Base-by-base conservation (phyloP, 208 protist genomes). In the Tritrichomonas foetus region DNA sequence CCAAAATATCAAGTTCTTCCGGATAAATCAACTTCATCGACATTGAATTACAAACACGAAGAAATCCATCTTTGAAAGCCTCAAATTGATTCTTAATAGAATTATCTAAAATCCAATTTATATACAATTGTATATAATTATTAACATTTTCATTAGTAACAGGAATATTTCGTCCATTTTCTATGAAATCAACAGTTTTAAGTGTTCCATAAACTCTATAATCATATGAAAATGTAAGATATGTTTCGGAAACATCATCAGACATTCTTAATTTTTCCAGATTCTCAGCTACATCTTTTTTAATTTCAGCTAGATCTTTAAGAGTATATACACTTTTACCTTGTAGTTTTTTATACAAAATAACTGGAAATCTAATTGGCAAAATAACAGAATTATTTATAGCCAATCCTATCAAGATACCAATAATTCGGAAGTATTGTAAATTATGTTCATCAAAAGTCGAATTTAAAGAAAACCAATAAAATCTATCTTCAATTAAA, bases 321-420 rank as follows among this genome's bases (percentile, higher is more conserved):
- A 95, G 49, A 33, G 30, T 78, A 84, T 16, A 61, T 13, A 95
- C 57, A 8, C 33, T 66, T 36, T 93, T 30, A 57, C 84, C 69
- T 1, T 94, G 27, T 16, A 96, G 53, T 41, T 94, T 95, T 33
- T 94, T 93, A 39, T 93, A 96, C 36, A 96, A 80, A 22, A n/a
- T 14, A 3, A 95, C 25, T 11, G 98, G 98, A 22, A 99, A 98
- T 74, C 97, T 95, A 33, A 98, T 92, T 78, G 98, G 96, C 20
- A 99, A 94, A 93, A 98, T 98, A 53, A 98, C 95, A 16, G 94
- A 94, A 95, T 99, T 99, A 95, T 98, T 98, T 53, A 99, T 97
- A 14, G 98, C 97, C 14, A 99, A 94, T 9, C 98, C 98, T 41
- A 97, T 47, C 33, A 94, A 33, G 49, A 96, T 95, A 41, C 96